A percentile compares a stretch with the other conserved stretches of the same genome.
These are phyloP conservation scores for Mortierella sp. DNA, from an alignment of 371 early-diverging fungal genomes.

Conservation along the genomic window DNA sequence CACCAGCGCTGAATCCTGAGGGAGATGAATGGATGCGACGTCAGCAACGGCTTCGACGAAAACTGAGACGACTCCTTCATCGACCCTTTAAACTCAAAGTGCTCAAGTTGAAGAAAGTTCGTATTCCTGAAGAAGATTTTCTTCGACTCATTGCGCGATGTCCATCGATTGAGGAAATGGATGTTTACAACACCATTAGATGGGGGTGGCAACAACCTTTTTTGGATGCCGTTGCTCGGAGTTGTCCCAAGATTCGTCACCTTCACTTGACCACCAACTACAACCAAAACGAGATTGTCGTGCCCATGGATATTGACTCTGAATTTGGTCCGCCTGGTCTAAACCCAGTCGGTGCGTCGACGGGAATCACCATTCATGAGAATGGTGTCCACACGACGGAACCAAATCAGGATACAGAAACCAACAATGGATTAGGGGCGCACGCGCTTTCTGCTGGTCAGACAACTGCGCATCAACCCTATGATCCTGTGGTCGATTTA, in stretches of 20 bases:
- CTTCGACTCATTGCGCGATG: constrained; percentile 11
- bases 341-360: not conserved
- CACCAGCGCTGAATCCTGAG: not conserved
- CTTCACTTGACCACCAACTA: constrained; percentile 31
- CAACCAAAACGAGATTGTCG: not conserved
- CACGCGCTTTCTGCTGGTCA: not conserved
- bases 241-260: constrained; percentile 16
- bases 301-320: too few relatives aligned
- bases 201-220: constrained; percentile 20
- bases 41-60: not conserved
- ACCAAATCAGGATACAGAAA: not conserved
- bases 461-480: not conserved
- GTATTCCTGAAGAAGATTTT: constrained; percentile 21
- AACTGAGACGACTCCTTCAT: not conserved
- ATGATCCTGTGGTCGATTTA: constrained; percentile 20
- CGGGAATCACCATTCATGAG: constrained; percentile 14
- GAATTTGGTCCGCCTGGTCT: too few relatives aligned
- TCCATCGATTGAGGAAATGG: constrained; percentile 25
- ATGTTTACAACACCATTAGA: constrained; percentile 20
- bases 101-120: constrained; percentile 25
- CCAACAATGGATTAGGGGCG: not conserved
- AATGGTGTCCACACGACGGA: too few relatives aligned
- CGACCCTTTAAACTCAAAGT: constrained; percentile 15
- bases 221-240: constrained; percentile 14
- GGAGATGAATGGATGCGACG: not conserved